Percentiles rank a stretch among this genome's conserved stretches.
These are phyloP conservation scores for Citrus maxima DNA, from an alignment of 345 rosid species.

Conservation along the genomic window DNA sequence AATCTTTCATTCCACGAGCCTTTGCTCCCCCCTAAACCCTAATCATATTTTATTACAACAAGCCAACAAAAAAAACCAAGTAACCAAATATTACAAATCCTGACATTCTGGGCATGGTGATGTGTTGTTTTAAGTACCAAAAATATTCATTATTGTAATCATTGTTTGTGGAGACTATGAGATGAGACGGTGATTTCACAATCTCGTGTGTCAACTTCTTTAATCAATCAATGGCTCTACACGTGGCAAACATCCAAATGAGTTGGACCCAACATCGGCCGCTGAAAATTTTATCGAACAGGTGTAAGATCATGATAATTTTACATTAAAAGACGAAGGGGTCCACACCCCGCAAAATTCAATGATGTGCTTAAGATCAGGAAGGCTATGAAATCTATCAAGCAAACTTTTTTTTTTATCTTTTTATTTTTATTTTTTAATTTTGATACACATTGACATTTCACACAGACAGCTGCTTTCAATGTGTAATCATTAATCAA, in stretches of 20 bases:
- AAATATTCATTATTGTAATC: neutral
- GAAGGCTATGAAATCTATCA: neutral
- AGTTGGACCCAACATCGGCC: slow-evolving; percentile 20
- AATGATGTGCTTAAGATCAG: slow-evolving; percentile 5
- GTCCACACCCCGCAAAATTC: neutral
- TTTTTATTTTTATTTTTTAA: too few species aligned
- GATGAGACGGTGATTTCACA: neutral
- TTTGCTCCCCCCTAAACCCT: slow-evolving; percentile 6
- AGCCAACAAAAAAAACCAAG: slow-evolving; percentile 4
- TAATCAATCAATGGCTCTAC: neutral
- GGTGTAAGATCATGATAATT: slow-evolving; percentile 7
- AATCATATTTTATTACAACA: neutral
- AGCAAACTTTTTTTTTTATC: neutral
- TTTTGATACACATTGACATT: neutral
- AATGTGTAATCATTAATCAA: neutral
- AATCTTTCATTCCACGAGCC: neutral
- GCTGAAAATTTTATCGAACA: neutral
- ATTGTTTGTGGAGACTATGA: neutral
- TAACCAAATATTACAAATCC: slow-evolving; percentile 5
- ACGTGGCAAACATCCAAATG: slow-evolving; percentile 23
- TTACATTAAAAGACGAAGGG: neutral
- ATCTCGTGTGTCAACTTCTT: neutral
- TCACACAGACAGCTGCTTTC: neutral
- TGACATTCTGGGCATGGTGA: neutral
- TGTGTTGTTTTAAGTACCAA: neutral